Evolutionary conservation across 805 yeast species (phyloP).

Genomic region (Metschnikowia proteae): DNA sequence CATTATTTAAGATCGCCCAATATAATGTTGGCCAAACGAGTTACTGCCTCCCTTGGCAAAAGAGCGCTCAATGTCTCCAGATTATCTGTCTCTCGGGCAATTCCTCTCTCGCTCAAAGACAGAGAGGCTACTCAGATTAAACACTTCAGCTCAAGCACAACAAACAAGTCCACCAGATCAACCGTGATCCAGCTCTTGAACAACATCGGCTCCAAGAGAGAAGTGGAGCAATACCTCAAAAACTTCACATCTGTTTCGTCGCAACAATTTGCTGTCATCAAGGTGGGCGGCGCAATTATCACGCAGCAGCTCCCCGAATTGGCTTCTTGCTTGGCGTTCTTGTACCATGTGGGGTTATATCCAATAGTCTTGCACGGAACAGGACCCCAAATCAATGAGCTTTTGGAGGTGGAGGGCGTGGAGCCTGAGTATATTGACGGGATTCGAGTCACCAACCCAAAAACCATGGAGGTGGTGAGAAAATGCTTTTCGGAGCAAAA

Average conservation of each 20-base stretch:
- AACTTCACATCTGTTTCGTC: slow-evolving; percentile 94
- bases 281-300: slow-evolving; percentile 98
- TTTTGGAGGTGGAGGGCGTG: slow-evolving; percentile 88
- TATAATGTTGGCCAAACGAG: slow-evolving; percentile 14
- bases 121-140: slow-evolving; percentile 2
- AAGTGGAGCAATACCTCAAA: slow-evolving; percentile 95
- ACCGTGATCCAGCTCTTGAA: slow-evolving; percentile 93
- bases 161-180: slow-evolving; percentile 66
- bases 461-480: slow-evolving; percentile 95
- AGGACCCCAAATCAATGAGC: slow-evolving; percentile 96
- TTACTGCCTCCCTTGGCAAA: slow-evolving; percentile 9
- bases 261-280: slow-evolving; percentile 97
- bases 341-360: slow-evolving; percentile 94
- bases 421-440: slow-evolving; percentile 97
- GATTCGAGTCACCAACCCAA: slow-evolving; percentile 89
- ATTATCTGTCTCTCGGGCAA: background rate
- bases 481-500: slow-evolving; percentile 94
- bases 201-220: slow-evolving; percentile 95
- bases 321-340: slow-evolving; percentile 92
- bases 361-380: slow-evolving; percentile 98
- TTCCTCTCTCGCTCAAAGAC: background rate
- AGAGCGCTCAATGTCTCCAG: slow-evolving; percentile 8
- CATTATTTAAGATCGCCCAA: background rate
- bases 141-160: slow-evolving; percentile 8
- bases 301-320: slow-evolving; percentile 90